Base-by-base conservation (phyloP, 176 grass and related monocot species). In the Coix lacrymajobi region DNA sequence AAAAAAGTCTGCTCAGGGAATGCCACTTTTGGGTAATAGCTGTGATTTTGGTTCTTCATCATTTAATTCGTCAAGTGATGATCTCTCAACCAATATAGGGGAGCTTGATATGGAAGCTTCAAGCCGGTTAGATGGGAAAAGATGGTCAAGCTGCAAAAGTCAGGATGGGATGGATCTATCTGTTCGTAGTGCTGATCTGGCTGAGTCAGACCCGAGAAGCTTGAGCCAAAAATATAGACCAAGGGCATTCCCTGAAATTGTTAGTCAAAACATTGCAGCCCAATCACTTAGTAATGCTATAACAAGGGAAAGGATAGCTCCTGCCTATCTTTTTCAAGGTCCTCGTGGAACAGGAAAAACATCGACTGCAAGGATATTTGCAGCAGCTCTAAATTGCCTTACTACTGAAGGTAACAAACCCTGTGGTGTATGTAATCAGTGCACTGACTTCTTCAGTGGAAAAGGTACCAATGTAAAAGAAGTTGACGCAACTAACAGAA, bases 91-190 rank as follows among this genome's bases (percentile, higher is more conserved):
- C 74, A 97, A 94, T 80, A 71, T 90, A 85, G 89, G 83, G 38
- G 92, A 92, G 87, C 85, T 97, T 82, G 92, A 97, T 92, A 90
- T 97, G 85, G 94, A 97, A 80, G 85, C 92, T 44, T 77, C 84
- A 6, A 97, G 94, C 71, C 89, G 85, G 54, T 86, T 97, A 41
- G 94, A 97, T 87, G 92, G 94, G 77, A 94, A 74, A 40, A 92
- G 92, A 77, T 97, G 94, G 94, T 97, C 94, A 79, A 94, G 73
- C 70, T 97, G 94, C 65, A 97, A 88, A 97, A 97, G 92, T 62
- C 85, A 85, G 78, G 94, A 97, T 13, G 83, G 44, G 31, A 57
- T 77, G 9, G 83, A 90, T 76, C 33, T 86, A 66, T 68, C 85
- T 46, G 69, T 65, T 79, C 63, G 6, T 76, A 72, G 71, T 56